Evolutionary conservation across 495 filamentous ascomycete genomes (phyloP).

Genomic region (Pyronema omphalodes): DNA sequence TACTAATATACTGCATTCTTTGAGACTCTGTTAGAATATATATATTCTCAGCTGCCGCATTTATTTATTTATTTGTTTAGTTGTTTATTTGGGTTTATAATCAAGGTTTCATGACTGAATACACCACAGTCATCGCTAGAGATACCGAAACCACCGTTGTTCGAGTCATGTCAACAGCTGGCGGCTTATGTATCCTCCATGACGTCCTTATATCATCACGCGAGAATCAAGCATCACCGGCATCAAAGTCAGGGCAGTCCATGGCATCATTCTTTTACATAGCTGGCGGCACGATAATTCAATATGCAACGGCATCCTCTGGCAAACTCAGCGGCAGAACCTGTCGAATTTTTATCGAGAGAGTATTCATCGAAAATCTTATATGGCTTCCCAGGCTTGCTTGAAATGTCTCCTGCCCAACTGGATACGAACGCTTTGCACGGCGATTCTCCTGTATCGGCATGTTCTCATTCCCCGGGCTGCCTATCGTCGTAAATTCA

Average conservation of each 20-base stretch:
- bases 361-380: not conserved
- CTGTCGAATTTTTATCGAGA: not conserved
- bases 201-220: not conserved
- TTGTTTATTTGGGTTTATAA: too few species aligned
- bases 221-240: not conserved
- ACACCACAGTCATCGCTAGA: too few species aligned
- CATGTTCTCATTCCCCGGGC: slow-evolving; percentile 3
- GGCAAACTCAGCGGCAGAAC: too few species aligned
- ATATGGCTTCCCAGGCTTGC: slow-evolving; percentile 4
- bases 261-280: not conserved
- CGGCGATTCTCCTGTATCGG: slow-evolving; percentile 6
- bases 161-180: too few species aligned
- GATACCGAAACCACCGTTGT: too few species aligned
- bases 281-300: not conserved
- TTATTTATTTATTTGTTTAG: too few species aligned
- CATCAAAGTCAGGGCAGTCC: not conserved
- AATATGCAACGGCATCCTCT: too few species aligned
- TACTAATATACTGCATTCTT: too few species aligned
- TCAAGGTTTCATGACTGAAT: too few species aligned
- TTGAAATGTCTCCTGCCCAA: slow-evolving; percentile 5
- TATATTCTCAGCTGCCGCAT: too few species aligned
- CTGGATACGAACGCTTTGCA: not conserved
- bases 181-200: not conserved
- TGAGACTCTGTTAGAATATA: too few species aligned
- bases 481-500: not conserved